Evolutionary conservation across 2,329 filamentous ascomycete genomes (phyloP).

Genomic region (Arachnomyces sp.): DNA sequence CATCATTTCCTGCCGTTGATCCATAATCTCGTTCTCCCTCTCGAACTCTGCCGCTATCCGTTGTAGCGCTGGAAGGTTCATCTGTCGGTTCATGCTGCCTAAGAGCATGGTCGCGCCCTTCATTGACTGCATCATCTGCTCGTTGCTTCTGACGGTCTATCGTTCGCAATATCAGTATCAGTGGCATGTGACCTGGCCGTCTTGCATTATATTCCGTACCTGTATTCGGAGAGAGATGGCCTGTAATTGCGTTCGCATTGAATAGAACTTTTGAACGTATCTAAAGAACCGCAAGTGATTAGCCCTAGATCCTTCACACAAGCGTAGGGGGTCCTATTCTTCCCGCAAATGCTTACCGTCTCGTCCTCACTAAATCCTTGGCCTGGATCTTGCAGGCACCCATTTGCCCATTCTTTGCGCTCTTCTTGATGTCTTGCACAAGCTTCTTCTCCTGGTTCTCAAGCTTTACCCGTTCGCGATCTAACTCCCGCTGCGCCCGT

Average conservation of each 20-base stretch:
- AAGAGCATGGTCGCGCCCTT: conserved; percentile 90
- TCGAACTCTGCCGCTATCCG: conserved; percentile 99
- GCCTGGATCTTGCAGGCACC: conserved; percentile 98
- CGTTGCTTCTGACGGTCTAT: conserved; percentile 92
- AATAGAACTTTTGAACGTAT: conserved; percentile 97
- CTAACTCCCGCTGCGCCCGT: conserved; percentile 92
- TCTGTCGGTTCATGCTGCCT: conserved; percentile 93
- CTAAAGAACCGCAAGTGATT: conserved; percentile 33
- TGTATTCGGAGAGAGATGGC: conserved; percentile 92
- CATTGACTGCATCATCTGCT: conserved; percentile 99
- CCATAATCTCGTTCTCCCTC: conserved; percentile 98
- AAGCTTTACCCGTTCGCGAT: conserved; percentile 87
- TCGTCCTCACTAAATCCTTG: conserved; percentile 88
- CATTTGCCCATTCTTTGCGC: conserved; percentile 95
- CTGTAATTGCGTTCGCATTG: conserved; percentile 94
- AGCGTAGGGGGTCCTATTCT: not conserved
- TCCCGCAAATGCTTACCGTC: conserved; percentile 47
- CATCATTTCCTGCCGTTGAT: conserved; percentile 99
- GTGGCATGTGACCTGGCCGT: not conserved
- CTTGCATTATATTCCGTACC: conserved; percentile 41
- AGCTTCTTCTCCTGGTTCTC: conserved; percentile 99
- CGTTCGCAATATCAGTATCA: conserved; percentile 5
- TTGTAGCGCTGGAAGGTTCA: conserved; percentile 93
- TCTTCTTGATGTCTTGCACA: conserved; percentile 93
- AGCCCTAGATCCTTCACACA: not conserved